Evolutionary conservation across 148 eudicot species (phyloP).

Genomic region (Nepenthes mirabilis): DNA sequence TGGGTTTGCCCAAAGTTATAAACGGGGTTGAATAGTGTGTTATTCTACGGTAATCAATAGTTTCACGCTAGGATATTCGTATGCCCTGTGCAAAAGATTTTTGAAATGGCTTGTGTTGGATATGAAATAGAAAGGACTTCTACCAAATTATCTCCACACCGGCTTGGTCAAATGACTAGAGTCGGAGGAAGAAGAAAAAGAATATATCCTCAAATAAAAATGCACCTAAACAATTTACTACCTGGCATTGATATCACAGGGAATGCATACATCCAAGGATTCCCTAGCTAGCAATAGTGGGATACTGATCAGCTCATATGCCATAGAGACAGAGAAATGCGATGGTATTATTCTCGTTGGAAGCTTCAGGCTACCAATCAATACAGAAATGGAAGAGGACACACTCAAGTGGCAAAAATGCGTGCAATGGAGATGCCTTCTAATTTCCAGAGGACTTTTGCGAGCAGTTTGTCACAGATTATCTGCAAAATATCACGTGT

Average conservation of each 20-base stretch:
- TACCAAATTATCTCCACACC: no score
- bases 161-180: no score
- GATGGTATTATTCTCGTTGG: conserved; percentile 36
- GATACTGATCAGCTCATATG: conserved; percentile 28
- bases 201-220: no score
- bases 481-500: conserved; percentile 26
- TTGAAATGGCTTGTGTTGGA: no score
- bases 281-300: conserved; percentile 34
- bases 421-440: conserved; percentile 5
- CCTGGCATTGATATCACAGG: conserved; percentile 8
- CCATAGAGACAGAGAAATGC: conserved; percentile 22
- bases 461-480: conserved; percentile 22
- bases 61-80: no score
- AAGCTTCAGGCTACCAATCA: conserved; percentile 23
- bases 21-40: no score
- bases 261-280: conserved; percentile 44
- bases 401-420: conserved; percentile 17
- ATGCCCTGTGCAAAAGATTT: no score
- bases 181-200: no score
- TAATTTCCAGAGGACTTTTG: conserved; percentile 18
- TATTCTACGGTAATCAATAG: no score
- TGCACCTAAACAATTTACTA: no score
- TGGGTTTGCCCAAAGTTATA: no score
- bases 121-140: no score
- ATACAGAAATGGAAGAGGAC: conserved; percentile 29